Conservation (phyloP, 352 stramenopile genomes). For the Globisporangium uncinulatum region DNA sequence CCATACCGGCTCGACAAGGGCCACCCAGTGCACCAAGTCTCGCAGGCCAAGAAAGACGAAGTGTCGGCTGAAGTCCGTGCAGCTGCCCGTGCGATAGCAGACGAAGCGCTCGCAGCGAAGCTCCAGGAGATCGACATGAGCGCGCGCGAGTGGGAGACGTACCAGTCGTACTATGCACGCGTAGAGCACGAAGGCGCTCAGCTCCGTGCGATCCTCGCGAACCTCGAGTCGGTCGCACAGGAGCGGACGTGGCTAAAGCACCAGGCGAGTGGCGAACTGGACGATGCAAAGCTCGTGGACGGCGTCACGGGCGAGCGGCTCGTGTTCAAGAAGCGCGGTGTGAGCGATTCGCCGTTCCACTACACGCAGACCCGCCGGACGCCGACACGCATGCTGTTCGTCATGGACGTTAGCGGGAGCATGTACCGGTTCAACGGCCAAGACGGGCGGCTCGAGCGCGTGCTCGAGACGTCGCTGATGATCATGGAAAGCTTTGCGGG, state of each 20-base stretch:
- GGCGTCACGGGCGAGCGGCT: conserved; percentile 87
- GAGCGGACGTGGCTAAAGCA: conserved; percentile 92
- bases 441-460: conserved; percentile 87
- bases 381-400: conserved; percentile 86
- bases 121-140: conserved; percentile 85
- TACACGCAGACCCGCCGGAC: conserved; percentile 25
- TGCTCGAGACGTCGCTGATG: conserved; percentile 92
- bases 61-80: conserved; percentile 81
- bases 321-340: conserved; percentile 91
- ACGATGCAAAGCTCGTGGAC: conserved; percentile 94
- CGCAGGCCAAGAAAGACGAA: conserved; percentile 90
- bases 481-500: conserved; percentile 94
- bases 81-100: conserved; percentile 64
- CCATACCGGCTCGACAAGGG: conserved; percentile 93
- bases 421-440: conserved; percentile 95
- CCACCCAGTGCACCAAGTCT: conserved; percentile 93
- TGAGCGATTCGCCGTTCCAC: conserved; percentile 52
- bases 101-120: conserved; percentile 59
- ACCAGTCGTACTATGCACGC: conserved; percentile 62
- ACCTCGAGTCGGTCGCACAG: conserved; percentile 77
- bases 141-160: conserved; percentile 73
- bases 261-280: conserved; percentile 92
- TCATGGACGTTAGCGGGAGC: conserved; percentile 91
- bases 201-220: conserved; percentile 71
- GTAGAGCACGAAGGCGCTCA: conserved; percentile 77